Evolutionary conservation across 164 flowering plant genomes (phyloP).

Genomic region (Chimonanthus salicifolius): DNA sequence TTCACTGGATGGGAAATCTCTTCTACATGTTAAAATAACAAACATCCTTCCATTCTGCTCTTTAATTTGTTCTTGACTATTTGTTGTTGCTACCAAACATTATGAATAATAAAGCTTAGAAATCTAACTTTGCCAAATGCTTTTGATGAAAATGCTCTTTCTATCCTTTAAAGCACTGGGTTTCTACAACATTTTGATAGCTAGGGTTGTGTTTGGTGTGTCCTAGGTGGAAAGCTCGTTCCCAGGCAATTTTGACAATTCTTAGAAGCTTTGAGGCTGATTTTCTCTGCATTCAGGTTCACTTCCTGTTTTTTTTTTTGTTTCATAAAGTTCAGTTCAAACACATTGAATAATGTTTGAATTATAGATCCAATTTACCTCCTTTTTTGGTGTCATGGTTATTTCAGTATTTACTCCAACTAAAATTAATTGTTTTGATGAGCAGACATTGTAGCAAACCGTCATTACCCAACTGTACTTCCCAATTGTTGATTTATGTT

Average conservation of each 20-base stretch:
- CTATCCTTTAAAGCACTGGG: neutral
- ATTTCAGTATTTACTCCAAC: too few species aligned
- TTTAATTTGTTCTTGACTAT: neutral
- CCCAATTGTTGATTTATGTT: too few species aligned
- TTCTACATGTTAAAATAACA: neutral
- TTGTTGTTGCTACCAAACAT: too few species aligned
- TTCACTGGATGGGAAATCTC: neutral
- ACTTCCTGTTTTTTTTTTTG: neutral
- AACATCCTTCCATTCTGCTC: neutral
- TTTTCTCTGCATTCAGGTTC: slow-evolving; percentile 85
- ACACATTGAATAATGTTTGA: too few species aligned
- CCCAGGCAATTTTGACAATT: slow-evolving; percentile 51
- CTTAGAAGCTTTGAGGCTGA: slow-evolving; percentile 65
- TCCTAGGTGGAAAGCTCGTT: slow-evolving; percentile 87
- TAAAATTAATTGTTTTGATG: too few species aligned
- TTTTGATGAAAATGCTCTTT: neutral
- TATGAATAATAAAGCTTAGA: neutral
- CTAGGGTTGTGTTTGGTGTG: slow-evolving; percentile 1
- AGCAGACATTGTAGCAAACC: too few species aligned
- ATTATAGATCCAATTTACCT: too few species aligned
- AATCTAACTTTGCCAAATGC: neutral
- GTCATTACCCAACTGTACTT: too few species aligned
- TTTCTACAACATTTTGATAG: neutral
- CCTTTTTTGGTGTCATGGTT: too few species aligned
- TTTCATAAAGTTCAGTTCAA: neutral